These are phyloP conservation scores for Daedalea quercina DNA, from an alignment of 768 basidiomycete genomes.

Conservation along the genomic window DNA sequence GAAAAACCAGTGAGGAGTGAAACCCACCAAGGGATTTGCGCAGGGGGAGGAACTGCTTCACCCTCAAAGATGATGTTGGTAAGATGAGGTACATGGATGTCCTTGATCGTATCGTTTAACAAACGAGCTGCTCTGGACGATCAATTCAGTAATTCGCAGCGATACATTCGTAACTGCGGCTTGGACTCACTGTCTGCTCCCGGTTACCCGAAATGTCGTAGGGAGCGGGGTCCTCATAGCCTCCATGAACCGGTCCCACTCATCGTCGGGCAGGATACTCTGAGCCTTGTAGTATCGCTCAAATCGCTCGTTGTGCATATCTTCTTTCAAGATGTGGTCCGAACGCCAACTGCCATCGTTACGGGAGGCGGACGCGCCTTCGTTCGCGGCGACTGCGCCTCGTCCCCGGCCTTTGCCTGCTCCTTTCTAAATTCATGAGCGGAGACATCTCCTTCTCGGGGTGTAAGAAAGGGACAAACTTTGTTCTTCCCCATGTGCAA, in stretches of 20 bases:
- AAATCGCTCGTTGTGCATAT: conserved; percentile 70
- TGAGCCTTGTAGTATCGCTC: conserved; percentile 70
- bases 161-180: not conserved
- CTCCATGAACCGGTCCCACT: conserved; percentile 73
- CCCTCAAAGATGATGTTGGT: conserved; percentile 72
- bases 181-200: conserved; percentile 63
- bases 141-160: not conserved
- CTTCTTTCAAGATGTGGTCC: conserved; percentile 10
- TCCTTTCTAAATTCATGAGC: not conserved
- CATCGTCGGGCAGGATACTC: conserved; percentile 63
- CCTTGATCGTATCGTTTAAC: conserved; percentile 73
- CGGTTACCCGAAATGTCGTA: conserved; percentile 90
- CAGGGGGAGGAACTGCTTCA: conserved; percentile 68
- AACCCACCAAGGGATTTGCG: conserved; percentile 76
- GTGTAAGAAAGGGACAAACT: not conserved
- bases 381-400: not conserved
- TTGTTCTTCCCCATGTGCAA: not conserved
- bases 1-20: not conserved
- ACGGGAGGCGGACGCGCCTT: not conserved
- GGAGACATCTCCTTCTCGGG: not conserved
- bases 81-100: conserved; percentile 72
- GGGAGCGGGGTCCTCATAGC: conserved; percentile 69
- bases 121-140: conserved; percentile 51
- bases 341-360: not conserved
- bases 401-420: not conserved